Evolutionary conservation across 2,329 filamentous ascomycete genomes (phyloP).

Genomic region (Microcera coccophila): DNA sequence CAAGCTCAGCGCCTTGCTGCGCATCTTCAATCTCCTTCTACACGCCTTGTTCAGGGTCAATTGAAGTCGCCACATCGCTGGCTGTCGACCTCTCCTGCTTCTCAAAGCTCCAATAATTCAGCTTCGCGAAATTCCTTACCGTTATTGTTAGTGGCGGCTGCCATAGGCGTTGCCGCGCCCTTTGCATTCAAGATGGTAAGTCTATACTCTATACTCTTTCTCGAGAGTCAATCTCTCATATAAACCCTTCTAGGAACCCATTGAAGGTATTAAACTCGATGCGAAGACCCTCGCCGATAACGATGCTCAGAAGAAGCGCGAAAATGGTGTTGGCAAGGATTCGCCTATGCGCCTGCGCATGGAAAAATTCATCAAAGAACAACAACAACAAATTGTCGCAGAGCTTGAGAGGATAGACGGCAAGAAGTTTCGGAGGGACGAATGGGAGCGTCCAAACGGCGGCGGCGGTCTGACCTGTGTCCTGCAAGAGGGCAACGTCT

Average conservation of each 20-base stretch:
- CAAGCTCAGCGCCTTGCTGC: constrained; percentile 29
- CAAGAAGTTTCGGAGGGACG: constrained; percentile 74
- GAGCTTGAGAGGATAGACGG: constrained; percentile 83
- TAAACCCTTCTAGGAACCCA: constrained; percentile 34
- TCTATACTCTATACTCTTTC: constrained; percentile 1
- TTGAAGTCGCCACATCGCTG: constrained; percentile 25
- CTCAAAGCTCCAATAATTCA: constrained; percentile 17
- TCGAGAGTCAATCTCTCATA: constrained; percentile 13
- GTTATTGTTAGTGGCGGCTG: constrained; percentile 36
- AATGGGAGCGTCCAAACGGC: constrained; percentile 82
- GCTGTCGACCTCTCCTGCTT: constrained; percentile 23
- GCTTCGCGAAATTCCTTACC: constrained; percentile 17
- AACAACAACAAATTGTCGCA: constrained; percentile 82
- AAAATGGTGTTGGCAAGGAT: constrained; percentile 60
- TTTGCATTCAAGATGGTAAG: constrained; percentile 58
- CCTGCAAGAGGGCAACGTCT: constrained; percentile 91
- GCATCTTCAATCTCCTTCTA: constrained; percentile 25
- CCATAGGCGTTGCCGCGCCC: constrained; percentile 49
- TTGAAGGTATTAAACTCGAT: constrained; percentile 51
- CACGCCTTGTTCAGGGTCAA: constrained; percentile 23
- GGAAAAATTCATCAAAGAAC: constrained; percentile 92
- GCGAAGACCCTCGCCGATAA: constrained; percentile 74
- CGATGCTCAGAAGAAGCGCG: constrained; percentile 75
- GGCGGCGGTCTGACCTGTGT: constrained; percentile 94
- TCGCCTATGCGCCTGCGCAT: constrained; percentile 97